Evolutionary conservation across 202 grass and related monocot genomes (phyloP).

Genomic region (Hordeum pubiflorum): DNA sequence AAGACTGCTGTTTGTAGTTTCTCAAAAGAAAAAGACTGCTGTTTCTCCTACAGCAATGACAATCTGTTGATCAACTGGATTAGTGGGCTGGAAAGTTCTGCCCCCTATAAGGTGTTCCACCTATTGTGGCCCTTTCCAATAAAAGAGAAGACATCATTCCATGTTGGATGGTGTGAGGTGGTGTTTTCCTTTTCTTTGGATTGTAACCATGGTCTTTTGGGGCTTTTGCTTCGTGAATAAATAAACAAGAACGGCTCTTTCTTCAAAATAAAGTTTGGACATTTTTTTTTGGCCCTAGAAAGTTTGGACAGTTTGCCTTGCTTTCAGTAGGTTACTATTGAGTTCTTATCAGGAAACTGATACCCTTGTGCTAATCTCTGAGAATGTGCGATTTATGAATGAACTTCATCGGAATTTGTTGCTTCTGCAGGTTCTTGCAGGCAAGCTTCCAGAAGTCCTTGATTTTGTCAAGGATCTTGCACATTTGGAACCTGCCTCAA

Average conservation of each 20-base stretch:
- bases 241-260: too few relatives aligned
- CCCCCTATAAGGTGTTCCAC: background rate
- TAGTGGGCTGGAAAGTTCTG: background rate
- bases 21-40: background rate
- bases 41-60: background rate
- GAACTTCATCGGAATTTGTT: slow-evolving; percentile 13
- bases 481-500: slow-evolving; percentile 76
- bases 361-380: background rate
- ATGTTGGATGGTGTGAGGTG: background rate
- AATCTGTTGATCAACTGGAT: too few relatives aligned
- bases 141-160: slow-evolving; percentile 2
- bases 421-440: slow-evolving; percentile 60
- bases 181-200: too few relatives aligned
- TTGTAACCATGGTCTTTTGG: too few relatives aligned
- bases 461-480: slow-evolving; percentile 78
- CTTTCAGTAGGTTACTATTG: background rate
- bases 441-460: slow-evolving; percentile 95
- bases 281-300: too few relatives aligned
- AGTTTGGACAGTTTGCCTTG: background rate
- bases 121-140: background rate
- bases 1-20: background rate
- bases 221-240: too few relatives aligned
- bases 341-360: background rate
- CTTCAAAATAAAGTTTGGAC: background rate
- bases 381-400: slow-evolving; percentile 4